Evolutionary conservation across 805 yeast genomes (phyloP).

Genomic region (Myxozyma monticola): DNA sequence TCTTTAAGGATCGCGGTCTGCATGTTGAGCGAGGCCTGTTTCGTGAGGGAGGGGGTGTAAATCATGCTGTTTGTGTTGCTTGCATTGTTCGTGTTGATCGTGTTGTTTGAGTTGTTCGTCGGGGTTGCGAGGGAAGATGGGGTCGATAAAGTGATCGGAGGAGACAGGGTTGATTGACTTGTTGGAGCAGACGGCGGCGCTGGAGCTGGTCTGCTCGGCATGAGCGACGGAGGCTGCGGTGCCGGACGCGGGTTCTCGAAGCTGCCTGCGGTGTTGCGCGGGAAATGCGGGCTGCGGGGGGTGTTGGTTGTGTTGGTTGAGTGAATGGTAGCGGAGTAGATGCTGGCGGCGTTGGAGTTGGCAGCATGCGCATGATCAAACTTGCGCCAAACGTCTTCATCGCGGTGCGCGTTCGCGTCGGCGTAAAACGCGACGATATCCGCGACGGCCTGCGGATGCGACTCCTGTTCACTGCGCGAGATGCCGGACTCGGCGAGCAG

Average conservation of each 20-base stretch:
- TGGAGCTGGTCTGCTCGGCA: conserved; percentile 39
- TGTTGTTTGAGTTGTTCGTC: conserved; percentile 35
- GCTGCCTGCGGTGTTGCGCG: conserved; percentile 27
- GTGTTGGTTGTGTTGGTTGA: conserved; percentile 14
- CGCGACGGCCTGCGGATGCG: conserved; percentile 82
- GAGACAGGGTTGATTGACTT: conserved; percentile 2
- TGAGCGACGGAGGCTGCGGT: conserved; percentile 29
- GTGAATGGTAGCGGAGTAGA: conserved; percentile 4
- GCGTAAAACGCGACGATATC: conserved; percentile 75
- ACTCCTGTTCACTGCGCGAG: conserved; percentile 71
- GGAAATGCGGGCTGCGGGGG: conserved; percentile 29
- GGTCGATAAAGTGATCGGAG: conserved; percentile 24
- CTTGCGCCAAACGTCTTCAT: conserved; percentile 35
- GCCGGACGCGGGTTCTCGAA: conserved; percentile 35
- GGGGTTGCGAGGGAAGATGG: not conserved
- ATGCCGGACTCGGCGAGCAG: conserved; percentile 76
- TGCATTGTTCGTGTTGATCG: conserved; percentile 19
- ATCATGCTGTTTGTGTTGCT: not conserved
- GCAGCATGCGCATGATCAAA: conserved; percentile 28
- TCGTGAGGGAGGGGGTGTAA: conserved; percentile 1
- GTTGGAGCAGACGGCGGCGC: conserved; percentile 23
- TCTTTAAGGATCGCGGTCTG: conserved; percentile 16
- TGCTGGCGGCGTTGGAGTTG: conserved; percentile 1
- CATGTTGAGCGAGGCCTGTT: conserved; percentile 17
- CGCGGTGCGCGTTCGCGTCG: conserved; percentile 36